Evolutionary conservation across 768 basidiomycete genomes (phyloP).

Genomic region (Leccinum sublutescens): DNA sequence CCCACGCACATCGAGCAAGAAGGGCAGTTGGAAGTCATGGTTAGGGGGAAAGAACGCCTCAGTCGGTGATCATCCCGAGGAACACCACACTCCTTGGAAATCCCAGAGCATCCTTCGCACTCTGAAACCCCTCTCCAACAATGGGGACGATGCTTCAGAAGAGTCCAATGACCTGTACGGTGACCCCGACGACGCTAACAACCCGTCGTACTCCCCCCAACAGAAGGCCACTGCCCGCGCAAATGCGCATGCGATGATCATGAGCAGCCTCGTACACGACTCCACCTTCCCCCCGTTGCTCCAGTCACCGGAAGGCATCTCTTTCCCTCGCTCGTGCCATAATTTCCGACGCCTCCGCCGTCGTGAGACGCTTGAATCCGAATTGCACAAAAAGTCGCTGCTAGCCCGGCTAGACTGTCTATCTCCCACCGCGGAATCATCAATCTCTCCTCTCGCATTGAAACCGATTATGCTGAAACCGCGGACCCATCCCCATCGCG

Average conservation of each 20-base stretch:
- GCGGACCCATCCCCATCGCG: slow-evolving; percentile 35
- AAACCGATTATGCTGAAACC: slow-evolving; percentile 30
- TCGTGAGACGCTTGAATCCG: slow-evolving; percentile 41
- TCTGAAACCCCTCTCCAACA: slow-evolving; percentile 22
- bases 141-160: slow-evolving; percentile 36
- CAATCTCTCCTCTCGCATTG: slow-evolving; percentile 45
- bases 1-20: slow-evolving; percentile 36
- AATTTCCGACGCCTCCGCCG: slow-evolving; percentile 35
- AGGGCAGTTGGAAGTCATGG: slow-evolving; percentile 59
- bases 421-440: slow-evolving; percentile 39
- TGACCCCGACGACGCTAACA: slow-evolving; percentile 16
- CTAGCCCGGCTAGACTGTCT: slow-evolving; percentile 44
- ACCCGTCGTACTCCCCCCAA: slow-evolving; percentile 21
- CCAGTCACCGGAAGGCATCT: slow-evolving; percentile 31
- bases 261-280: slow-evolving; percentile 43
- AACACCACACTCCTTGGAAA: slow-evolving; percentile 32
- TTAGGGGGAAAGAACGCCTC: slow-evolving; percentile 39
- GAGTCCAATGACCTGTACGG: slow-evolving; percentile 38
- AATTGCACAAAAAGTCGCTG: slow-evolving; percentile 51
- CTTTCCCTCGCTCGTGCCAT: slow-evolving; percentile 62
- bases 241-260: slow-evolving; percentile 43
- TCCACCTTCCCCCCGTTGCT: slow-evolving; percentile 50
- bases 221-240: slow-evolving; percentile 33
- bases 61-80: slow-evolving; percentile 29
- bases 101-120: slow-evolving; percentile 21